Evolutionary conservation across 106 monocot species (phyloP).

Genomic region (Dendrobium chrysotoxum): DNA sequence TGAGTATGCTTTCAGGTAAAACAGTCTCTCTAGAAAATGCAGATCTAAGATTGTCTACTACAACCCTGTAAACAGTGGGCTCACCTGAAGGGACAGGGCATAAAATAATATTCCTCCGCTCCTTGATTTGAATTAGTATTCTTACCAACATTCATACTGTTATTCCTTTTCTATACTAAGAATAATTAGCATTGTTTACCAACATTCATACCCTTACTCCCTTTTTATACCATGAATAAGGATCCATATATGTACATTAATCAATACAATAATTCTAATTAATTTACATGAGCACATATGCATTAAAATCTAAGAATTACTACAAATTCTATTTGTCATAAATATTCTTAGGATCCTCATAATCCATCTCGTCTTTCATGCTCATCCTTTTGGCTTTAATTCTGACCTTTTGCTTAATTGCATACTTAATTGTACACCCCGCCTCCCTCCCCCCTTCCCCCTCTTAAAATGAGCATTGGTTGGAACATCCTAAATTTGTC

Average conservation of each 20-base stretch:
- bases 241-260: not conserved
- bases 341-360: not conserved
- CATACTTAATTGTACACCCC: not conserved
- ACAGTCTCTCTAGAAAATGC: not conserved
- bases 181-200: not conserved
- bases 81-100: not conserved
- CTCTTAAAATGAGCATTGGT: not conserved
- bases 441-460: too few species aligned
- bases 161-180: too few species aligned
- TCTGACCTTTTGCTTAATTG: not conserved
- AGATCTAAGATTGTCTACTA: not conserved
- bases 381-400: not conserved
- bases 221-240: not conserved
- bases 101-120: not conserved
- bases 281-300: not conserved
- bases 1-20: not conserved
- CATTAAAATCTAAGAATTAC: not conserved
- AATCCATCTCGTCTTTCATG: not conserved
- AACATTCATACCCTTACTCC: not conserved
- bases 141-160: not conserved
- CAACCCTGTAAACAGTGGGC: not conserved
- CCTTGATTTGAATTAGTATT: not conserved
- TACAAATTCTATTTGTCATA: not conserved
- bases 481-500: not conserved
- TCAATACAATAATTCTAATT: not conserved